Percentiles rank a stretch among this genome's conserved stretches.
phyloP scores from a whole-genome alignment of 495 filamentous ascomycete genomes.

The Mytilinidion resinicola region DNA sequence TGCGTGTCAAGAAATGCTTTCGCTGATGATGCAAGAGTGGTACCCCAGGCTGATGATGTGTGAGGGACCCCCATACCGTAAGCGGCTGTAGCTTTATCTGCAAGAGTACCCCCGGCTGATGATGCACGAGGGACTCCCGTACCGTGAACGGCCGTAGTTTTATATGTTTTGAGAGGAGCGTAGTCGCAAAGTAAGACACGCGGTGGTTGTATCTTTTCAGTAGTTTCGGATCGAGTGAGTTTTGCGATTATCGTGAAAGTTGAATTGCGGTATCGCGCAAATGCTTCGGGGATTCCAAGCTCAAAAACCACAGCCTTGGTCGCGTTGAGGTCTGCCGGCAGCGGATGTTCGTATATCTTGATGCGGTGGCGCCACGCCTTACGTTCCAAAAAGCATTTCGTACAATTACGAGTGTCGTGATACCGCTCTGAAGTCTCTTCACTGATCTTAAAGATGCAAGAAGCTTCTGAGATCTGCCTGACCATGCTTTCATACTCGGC shows the following conservation, averaged over 20 bases:
- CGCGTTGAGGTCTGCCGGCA: constrained; percentile 35
- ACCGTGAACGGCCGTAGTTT: no score
- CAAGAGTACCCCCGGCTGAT: constrained; percentile 28
- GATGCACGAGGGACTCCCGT: no score
- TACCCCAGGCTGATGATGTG: background rate
- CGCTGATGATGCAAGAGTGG: constrained; percentile 36
- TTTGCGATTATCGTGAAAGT: no score
- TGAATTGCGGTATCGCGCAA: constrained; percentile 37
- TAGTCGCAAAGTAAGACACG: no score
- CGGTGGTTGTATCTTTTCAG: no score
- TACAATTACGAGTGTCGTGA: background rate
- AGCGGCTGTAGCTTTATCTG: no score
- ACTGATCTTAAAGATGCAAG: constrained; percentile 29
- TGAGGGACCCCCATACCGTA: no score
- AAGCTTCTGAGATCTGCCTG: constrained; percentile 24
- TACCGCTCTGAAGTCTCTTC: no score
- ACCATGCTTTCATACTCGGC: constrained; percentile 38
- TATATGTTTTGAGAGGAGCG: no score
- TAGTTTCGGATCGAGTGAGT: no score
- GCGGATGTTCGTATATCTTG: constrained; percentile 40
- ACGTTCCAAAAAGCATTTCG: constrained; percentile 29
- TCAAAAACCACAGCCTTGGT: constrained; percentile 41
- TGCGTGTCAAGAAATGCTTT: constrained; percentile 39
- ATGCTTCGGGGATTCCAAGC: constrained; percentile 33
- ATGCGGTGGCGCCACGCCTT: constrained; percentile 34